Conservation (phyloP, 352 stramenopile genomes). For the Phytopythium boreale region DNA sequence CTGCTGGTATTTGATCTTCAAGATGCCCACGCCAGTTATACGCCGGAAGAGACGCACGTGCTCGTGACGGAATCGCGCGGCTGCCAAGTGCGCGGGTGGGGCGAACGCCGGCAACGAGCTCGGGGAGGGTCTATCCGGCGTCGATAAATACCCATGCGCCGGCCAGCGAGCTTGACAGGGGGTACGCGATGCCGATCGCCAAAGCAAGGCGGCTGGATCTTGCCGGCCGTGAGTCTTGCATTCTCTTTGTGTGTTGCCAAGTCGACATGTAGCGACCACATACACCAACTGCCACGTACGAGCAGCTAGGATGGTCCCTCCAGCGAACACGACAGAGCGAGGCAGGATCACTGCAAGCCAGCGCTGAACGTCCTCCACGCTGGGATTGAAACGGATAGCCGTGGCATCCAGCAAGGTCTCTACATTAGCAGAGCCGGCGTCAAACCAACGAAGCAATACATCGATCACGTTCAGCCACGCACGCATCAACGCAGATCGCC, state of each 20-base stretch:
- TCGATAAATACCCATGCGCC: conserved; percentile 36
- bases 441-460: conserved; percentile 2
- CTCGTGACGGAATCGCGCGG: conserved; percentile 43
- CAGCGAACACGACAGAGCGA: conserved; percentile 16
- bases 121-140: conserved; percentile 37
- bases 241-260: neutral
- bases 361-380: conserved; percentile 35
- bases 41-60: conserved; percentile 85
- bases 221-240: neutral
- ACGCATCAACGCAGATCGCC: conserved; percentile 28
- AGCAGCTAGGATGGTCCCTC: conserved; percentile 10
- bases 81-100: conserved; percentile 22
- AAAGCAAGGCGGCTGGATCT: neutral
- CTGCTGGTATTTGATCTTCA: conserved; percentile 17
- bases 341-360: conserved; percentile 40
- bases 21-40: conserved; percentile 87
- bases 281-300: conserved; percentile 30
- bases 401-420: conserved; percentile 15
- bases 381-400: conserved; percentile 28
- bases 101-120: conserved; percentile 27
- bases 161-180: conserved; percentile 18
- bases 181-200: conserved; percentile 18
- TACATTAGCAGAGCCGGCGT: conserved; percentile 9
- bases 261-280: neutral
- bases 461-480: conserved; percentile 22